Evolutionary conservation across 805 yeast species (phyloP), one percentile per base, ranked within the genome.

Genomic region (Myxozyma neotropica): DNA sequence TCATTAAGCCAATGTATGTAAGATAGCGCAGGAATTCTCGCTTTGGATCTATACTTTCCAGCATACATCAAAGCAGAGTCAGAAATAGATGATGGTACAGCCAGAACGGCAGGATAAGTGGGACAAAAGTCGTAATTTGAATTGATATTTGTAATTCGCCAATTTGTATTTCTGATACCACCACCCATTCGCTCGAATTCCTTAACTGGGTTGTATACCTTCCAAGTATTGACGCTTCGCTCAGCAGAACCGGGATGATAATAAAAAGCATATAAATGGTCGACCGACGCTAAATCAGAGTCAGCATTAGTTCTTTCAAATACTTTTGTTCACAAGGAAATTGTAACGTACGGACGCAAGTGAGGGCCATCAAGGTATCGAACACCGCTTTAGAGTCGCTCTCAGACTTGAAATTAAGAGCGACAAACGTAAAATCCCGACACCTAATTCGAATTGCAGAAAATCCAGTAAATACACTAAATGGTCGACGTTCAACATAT

Each of bases 31-130:
- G 98, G 98, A 4, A 94, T 81, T 63, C 99, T 76, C 59, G 81
- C 83, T 70, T 93, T 92, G 0, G 97, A 90, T 45, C 99, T 77
- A 71, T 83, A 94, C 68, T 87, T 87, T 4, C 88, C 85, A 0
- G 97, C 95, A 71, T 94, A 93, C 53, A 82, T 81, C 52, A 94
- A 73, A 10, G 92, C 87, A 42, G 86, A 86, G 70, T 94, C 97
- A 0, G 96, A 86, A 1, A 92, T 83, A 1, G 82, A 72, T n/a
- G 75, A 73, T 0, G 99, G 99, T 0, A 92, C 87, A 4, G 89
- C 79, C 1, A 91, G 68, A 4, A 70, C 52, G 0, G 78, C 71
- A 0, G 98, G 97, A 69, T 94, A 94, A 0, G 96, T 83, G 3
- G 84, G 79, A 67, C 93, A 85, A 54, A 90, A 79, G 29, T 58